Percentiles rank a stretch among this genome's conserved stretches.
phyloP scores from a whole-genome alignment of 2,329 filamentous ascomycete genomes.

The Colletotrichum coccodes region DNA sequence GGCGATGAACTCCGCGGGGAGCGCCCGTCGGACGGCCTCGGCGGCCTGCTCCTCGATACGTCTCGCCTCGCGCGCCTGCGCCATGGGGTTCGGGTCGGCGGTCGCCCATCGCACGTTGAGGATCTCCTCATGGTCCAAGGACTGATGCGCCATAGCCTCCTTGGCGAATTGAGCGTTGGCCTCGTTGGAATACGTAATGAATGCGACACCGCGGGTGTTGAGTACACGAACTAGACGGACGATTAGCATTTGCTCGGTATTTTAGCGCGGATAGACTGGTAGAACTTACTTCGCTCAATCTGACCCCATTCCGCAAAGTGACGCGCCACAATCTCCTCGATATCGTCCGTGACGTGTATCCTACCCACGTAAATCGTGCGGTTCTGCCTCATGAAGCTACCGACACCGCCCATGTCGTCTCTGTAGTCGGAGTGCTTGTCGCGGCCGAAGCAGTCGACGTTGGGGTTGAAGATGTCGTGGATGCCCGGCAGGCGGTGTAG shows the following conservation, averaged over 20 bases:
- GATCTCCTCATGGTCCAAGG: conserved; percentile 89
- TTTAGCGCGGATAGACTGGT: not conserved
- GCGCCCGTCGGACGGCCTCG: conserved; percentile 86
- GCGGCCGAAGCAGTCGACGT: conserved; percentile 93
- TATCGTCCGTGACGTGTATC: conserved; percentile 96
- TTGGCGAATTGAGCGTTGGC: conserved; percentile 83
- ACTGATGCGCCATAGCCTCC: conserved; percentile 96
- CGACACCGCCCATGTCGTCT: conserved; percentile 98
- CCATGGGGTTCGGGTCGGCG: conserved; percentile 93
- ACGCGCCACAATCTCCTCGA: conserved; percentile 92
- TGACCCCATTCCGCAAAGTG: conserved; percentile 98
- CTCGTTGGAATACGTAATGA: conserved; percentile 94
- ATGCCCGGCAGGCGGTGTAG: conserved; percentile 88
- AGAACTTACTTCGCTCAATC: conserved; percentile 74
- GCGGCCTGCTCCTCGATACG: conserved; percentile 96
- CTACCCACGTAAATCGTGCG: conserved; percentile 92
- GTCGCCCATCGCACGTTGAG: conserved; percentile 98
- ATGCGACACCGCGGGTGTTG: conserved; percentile 89
- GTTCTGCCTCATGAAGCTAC: conserved; percentile 93
- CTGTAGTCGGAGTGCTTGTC: conserved; percentile 94
- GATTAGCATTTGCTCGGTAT: not conserved
- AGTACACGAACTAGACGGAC: conserved; percentile 73
- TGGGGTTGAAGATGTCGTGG: conserved; percentile 91
- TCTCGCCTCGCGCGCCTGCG: conserved; percentile 89
- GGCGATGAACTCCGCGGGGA: conserved; percentile 90